Base-by-base conservation (phyloP, 1,284 basidiomycete genomes). In the Pterulicium gracile region DNA sequence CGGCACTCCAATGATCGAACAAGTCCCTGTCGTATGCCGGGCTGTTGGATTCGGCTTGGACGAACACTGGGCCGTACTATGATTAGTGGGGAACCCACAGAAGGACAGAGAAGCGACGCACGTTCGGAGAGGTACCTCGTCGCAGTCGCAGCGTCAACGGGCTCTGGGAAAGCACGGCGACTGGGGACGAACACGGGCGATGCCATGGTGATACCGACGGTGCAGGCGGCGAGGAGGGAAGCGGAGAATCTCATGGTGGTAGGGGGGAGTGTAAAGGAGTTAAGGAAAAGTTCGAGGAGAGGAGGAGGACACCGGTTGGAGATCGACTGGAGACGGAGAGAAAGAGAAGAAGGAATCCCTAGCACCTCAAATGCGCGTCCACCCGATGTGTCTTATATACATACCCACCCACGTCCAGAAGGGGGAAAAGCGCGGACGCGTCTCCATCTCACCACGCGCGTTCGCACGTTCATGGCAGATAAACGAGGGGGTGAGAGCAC, bases 1-100 rank as follows among this genome's bases (percentile, higher is more conserved):
- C 69, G 44, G 54, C 70, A 46, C 67, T 62, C 73, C 72, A 75
- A 18, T 61, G 65, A 50, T 67, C 66, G 62, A 74, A 75, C 42
- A 60, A 49, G 45, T 57, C 55, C 3, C 72, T 59, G 10, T 56
- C 50, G 54, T 73, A 72, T 0, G 71, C 64, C 1, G 72, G 73
- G 2, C 55, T 57, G 54, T 76, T 74, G 40, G 67, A 69, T 24
- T 70, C 68, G 1, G 53, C 63, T 2, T 62, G 69, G 12, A 75
- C 71, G 3, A 63, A 69, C 49, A 75, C 69, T 72, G 42, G 27
- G 15, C 10, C 27, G 27, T 15, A 34, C 27, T 10, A 34, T 10
- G 10, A 34, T 10, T 34, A 10, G 15, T 10, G 12, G 27, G 15
- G 27, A 10, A 34, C 15, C 27, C 27, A 34, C 10, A 34, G 10